phyloP scores from a whole-genome alignment of 2,329 filamentous ascomycete genomes.

The Drechslerella coelobrocha region DNA sequence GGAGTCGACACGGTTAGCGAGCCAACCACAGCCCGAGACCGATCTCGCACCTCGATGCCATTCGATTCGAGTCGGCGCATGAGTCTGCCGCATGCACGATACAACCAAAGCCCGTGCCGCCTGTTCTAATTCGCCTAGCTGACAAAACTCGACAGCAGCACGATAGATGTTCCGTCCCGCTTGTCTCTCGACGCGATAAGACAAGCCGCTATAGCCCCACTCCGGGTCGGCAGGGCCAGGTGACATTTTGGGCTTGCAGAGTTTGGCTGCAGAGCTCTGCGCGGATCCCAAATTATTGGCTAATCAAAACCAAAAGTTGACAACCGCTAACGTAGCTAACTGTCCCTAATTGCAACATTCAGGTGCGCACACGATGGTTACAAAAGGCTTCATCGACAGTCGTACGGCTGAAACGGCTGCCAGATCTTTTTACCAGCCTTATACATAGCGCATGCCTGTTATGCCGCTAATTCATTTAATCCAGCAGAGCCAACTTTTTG shows the following conservation, averaged over 20 bases:
- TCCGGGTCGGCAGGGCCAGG: constrained; percentile 1
- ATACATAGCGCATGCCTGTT: no score
- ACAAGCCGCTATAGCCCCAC: background rate
- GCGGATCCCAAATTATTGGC: background rate
- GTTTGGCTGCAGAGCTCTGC: constrained; percentile 6
- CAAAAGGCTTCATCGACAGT: no score
- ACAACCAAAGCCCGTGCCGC: background rate
- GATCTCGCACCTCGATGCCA: no score
- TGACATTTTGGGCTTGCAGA: background rate
- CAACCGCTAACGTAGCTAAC: no score
- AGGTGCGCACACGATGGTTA: no score
- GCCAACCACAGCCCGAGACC: background rate
- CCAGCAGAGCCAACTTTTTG: no score
- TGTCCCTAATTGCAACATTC: no score
- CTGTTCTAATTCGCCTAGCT: background rate
- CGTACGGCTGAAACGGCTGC: no score
- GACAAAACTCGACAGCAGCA: background rate
- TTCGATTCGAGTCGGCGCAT: background rate
- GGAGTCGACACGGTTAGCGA: background rate
- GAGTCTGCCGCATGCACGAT: background rate
- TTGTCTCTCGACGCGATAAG: background rate
- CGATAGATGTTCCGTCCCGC: background rate
- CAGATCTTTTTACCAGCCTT: no score
- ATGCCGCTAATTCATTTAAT: no score
- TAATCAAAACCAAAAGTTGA: background rate